A percentile compares a stretch with the other conserved stretches of the same genome.
Evolutionary conservation across 164 flowering plant species (phyloP).

Genomic region (Akebia trifoliata): DNA sequence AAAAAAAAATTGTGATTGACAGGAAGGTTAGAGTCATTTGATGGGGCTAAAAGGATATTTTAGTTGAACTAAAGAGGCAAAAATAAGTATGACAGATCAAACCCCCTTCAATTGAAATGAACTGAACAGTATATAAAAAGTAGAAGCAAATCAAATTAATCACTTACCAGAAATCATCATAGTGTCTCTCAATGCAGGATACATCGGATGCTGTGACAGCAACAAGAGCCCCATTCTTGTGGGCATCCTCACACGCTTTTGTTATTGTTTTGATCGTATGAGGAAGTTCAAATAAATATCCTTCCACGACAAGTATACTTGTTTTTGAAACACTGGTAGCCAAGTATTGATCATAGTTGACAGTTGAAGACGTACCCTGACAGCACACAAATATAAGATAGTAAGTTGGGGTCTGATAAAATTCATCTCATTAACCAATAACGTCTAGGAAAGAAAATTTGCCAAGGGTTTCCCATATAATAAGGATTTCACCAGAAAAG

Average conservation of each 20-base stretch:
- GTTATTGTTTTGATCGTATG: conserved; percentile 69
- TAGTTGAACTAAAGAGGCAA: no score
- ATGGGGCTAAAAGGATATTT: no score
- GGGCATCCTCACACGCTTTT: conserved; percentile 84
- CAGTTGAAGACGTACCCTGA: conserved; percentile 85
- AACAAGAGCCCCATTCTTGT: conserved; percentile 65
- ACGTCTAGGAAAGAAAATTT: neutral
- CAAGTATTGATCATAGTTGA: conserved; percentile 60
- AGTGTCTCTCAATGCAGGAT: conserved; percentile 82
- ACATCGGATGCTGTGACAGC: conserved; percentile 95
- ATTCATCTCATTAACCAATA: conserved; percentile 1
- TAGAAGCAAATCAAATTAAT: neutral
- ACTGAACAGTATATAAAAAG: neutral
- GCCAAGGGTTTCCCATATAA: neutral
- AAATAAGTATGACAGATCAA: neutral
- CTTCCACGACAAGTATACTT: conserved; percentile 84
- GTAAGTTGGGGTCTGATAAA: neutral
- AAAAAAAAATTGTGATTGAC: no score
- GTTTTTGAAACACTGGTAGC: conserved; percentile 63
- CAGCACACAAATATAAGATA: conserved; percentile 3
- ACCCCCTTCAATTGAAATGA: neutral
- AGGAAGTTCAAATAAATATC: conserved; percentile 89
- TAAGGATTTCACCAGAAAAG: neutral
- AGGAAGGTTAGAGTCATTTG: no score
- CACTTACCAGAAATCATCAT: conserved; percentile 83